These are phyloP conservation scores for Aspergillus ellipticus DNA, from an alignment of 495 filamentous ascomycete genomes.

Conservation along the genomic window DNA sequence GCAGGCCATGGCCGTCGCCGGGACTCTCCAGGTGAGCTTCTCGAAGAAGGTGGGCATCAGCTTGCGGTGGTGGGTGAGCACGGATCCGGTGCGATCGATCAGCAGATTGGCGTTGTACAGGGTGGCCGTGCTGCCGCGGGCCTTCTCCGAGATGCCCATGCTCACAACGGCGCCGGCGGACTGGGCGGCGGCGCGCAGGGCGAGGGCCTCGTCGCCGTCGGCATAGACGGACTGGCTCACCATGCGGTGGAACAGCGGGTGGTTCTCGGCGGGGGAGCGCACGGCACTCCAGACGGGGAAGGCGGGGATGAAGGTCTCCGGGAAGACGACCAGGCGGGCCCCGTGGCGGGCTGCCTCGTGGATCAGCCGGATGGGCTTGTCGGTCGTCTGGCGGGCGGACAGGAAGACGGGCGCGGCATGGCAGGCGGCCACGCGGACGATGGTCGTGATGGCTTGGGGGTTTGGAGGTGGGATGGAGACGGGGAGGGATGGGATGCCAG, in stretches of 20 bases:
- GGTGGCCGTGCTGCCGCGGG: constrained; percentile 25
- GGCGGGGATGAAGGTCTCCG: constrained; percentile 40
- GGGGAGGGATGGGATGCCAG: no score
- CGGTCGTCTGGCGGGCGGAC: constrained; percentile 33
- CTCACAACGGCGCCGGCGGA: constrained; percentile 24
- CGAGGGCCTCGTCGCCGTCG: constrained; percentile 31
- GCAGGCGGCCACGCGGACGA: no score
- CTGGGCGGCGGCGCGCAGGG: constrained; percentile 21
- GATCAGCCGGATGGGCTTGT: constrained; percentile 35
- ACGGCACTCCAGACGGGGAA: constrained; percentile 33
- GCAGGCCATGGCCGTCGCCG: constrained; percentile 31
- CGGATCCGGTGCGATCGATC: constrained; percentile 24
- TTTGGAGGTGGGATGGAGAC: no score
- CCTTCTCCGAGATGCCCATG: constrained; percentile 32
- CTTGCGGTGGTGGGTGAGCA: constrained; percentile 36
- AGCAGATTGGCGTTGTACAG: constrained; percentile 37
- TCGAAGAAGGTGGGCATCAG: constrained; percentile 38
- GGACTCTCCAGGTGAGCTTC: constrained; percentile 32
- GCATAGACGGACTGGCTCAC: constrained; percentile 29
- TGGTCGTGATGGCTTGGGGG: no score
- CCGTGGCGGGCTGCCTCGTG: constrained; percentile 35
- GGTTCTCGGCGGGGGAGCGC: constrained; percentile 28
- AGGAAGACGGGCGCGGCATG: no score
- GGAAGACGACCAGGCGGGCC: constrained; percentile 49
- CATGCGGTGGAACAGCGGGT: constrained; percentile 26